These are phyloP conservation scores for Dipodascopsis uninucleata DNA, from an alignment of 805 yeast species.

Conservation along the genomic window DNA sequence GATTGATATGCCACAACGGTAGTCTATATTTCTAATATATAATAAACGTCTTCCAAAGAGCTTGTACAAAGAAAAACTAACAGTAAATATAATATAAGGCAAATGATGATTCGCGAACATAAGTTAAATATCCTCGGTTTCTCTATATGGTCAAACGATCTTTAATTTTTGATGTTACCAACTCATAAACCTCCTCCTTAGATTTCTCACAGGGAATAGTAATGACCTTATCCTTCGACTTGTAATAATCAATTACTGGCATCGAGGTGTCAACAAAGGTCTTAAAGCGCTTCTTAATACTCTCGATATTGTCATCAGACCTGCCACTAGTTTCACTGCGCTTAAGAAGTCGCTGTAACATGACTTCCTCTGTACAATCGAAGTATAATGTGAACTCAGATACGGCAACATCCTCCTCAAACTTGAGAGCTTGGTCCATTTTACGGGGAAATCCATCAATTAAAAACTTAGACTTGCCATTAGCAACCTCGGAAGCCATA, in stretches of 20 bases:
- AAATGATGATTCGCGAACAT: too few relatives aligned
- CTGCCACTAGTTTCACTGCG: conserved; percentile 96
- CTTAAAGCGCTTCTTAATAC: conserved; percentile 82
- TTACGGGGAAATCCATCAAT: conserved; percentile 97
- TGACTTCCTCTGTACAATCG: conserved; percentile 69
- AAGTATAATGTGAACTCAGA: conserved; percentile 42
- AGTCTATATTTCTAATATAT: too few relatives aligned
- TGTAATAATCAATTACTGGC: conserved; percentile 86
- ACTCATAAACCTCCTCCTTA: conserved; percentile 65
- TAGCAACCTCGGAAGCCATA: conserved; percentile 46
- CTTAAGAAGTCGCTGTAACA: conserved; percentile 79
- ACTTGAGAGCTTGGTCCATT: conserved; percentile 96
- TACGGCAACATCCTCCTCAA: conserved; percentile 62
- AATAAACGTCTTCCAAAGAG: too few relatives aligned
- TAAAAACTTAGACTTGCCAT: conserved; percentile 57
- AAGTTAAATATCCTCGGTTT: background rate
- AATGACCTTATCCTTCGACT: conserved; percentile 57
- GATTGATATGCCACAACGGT: too few relatives aligned
- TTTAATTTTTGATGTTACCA: conserved; percentile 65
- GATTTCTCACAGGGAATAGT: conserved; percentile 74
- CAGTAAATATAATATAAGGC: too few relatives aligned
- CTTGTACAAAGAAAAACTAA: too few relatives aligned
- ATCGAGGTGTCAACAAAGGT: conserved; percentile 82
- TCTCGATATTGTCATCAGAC: conserved; percentile 86
- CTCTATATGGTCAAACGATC: conserved; percentile 30